Evolutionary conservation across 352 stramenopile genomes (phyloP).

Genomic region (Thraustochytrium sp.): DNA sequence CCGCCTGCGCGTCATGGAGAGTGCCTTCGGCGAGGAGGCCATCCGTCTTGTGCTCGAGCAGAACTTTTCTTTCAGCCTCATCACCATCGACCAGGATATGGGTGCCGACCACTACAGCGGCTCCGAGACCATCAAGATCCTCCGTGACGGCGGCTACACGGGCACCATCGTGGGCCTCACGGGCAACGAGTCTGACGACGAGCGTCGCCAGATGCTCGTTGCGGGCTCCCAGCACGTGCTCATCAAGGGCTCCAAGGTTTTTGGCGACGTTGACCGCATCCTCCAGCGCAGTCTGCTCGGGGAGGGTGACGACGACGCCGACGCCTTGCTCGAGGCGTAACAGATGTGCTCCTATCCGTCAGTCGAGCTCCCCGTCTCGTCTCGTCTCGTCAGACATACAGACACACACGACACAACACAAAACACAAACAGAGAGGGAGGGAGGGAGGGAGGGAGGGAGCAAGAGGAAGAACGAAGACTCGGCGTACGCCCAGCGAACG

Average conservation of each 20-base stretch:
- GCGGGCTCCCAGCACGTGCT: not conserved
- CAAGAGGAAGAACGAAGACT: not conserved
- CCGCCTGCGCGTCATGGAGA: not conserved
- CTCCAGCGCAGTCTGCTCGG: not conserved
- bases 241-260: conserved; percentile 11
- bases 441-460: no score
- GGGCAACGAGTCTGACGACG: not conserved
- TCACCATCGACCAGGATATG: conserved; percentile 26
- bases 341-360: no score
- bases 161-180: conserved; percentile 2
- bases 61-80: not conserved
- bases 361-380: no score
- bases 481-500: no score
- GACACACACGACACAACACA: no score
- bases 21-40: not conserved
- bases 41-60: not conserved
- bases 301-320: not conserved
- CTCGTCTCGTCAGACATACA: no score
- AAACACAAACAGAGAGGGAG: no score
- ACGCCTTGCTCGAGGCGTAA: no score
- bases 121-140: not conserved
- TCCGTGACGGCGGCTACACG: not conserved
- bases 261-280: not conserved
- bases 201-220: not conserved
- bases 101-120: not conserved